phyloP scores from a whole-genome alignment of 257 asterid species.

The Ilex asprella region DNA sequence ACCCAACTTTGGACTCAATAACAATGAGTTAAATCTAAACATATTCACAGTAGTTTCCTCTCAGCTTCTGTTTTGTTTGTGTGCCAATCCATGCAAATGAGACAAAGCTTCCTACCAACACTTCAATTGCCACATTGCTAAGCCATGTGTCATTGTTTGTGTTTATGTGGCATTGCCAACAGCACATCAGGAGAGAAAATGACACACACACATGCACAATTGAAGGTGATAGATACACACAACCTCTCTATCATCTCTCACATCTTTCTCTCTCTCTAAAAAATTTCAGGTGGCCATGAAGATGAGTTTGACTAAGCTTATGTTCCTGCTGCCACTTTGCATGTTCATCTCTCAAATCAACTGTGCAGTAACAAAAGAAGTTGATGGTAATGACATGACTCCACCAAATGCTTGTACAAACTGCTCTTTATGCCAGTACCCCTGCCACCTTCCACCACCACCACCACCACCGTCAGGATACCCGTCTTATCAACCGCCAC shows the following conservation, averaged over 20 bases:
- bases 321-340: constrained; percentile 5
- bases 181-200: neutral
- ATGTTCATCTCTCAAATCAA: constrained; percentile 8
- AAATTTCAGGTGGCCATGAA: neutral
- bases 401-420: constrained; percentile 18
- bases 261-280: neutral
- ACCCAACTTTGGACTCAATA: too few species aligned
- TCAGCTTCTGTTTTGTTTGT: neutral
- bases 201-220: neutral
- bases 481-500: constrained; percentile 2
- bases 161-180: constrained; percentile 18
- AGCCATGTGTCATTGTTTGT: constrained; percentile 14
- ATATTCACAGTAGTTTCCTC: too few species aligned
- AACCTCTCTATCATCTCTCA: neutral
- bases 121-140: constrained; percentile 17
- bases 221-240: neutral
- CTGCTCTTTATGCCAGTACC: constrained; percentile 23
- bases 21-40: too few species aligned
- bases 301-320: constrained; percentile 16
- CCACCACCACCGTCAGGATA: constrained; percentile 8
- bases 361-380: constrained; percentile 5
- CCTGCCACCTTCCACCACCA: constrained; percentile 16
- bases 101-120: constrained; percentile 13
- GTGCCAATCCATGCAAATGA: constrained; percentile 7
- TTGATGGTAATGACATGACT: constrained; percentile 15